Evolutionary conservation across 2,329 filamentous ascomycete genomes (phyloP).

Genomic region (Knoxdaviesia proteae): DNA sequence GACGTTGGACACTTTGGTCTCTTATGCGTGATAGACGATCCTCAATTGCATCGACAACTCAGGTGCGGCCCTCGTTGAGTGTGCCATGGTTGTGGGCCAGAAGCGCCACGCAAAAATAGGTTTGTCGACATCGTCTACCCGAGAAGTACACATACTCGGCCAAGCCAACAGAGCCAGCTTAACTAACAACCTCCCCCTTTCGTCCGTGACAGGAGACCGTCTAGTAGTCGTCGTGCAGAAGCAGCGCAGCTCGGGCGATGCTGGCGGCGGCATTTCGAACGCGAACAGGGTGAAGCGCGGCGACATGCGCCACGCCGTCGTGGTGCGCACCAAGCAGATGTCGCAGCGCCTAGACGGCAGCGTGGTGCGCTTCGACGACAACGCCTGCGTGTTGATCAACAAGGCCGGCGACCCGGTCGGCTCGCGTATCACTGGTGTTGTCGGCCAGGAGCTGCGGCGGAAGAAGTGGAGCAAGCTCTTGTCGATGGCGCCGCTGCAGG

Average conservation of each 20-base stretch:
- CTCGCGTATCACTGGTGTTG: constrained; percentile 75
- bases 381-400: constrained; percentile 92
- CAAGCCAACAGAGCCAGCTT: neutral
- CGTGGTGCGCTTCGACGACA: constrained; percentile 87
- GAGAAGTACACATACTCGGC: neutral
- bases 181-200: constrained; percentile 2
- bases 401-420: constrained; percentile 93
- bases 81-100: constrained; percentile 78
- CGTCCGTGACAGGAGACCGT: constrained; percentile 49
- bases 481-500: constrained; percentile 64
- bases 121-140: constrained; percentile 17
- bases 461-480: constrained; percentile 98
- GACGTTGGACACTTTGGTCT: neutral
- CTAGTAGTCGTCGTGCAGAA: constrained; percentile 97
- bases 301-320: constrained; percentile 87
- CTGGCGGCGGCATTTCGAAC: constrained; percentile 47
- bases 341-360: constrained; percentile 73
- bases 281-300: constrained; percentile 91
- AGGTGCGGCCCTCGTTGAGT: constrained; percentile 91
- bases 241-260: constrained; percentile 60
- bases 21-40: constrained; percentile 45
- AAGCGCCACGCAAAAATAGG: constrained; percentile 77
- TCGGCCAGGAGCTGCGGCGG: constrained; percentile 71
- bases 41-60: constrained; percentile 99
- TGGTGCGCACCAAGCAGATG: constrained; percentile 81